Percentiles rank a stretch among this genome's conserved stretches.
phyloP scores from a whole-genome alignment of 1,284 basidiomycete genomes.

The Salmacisia buchloeana region DNA sequence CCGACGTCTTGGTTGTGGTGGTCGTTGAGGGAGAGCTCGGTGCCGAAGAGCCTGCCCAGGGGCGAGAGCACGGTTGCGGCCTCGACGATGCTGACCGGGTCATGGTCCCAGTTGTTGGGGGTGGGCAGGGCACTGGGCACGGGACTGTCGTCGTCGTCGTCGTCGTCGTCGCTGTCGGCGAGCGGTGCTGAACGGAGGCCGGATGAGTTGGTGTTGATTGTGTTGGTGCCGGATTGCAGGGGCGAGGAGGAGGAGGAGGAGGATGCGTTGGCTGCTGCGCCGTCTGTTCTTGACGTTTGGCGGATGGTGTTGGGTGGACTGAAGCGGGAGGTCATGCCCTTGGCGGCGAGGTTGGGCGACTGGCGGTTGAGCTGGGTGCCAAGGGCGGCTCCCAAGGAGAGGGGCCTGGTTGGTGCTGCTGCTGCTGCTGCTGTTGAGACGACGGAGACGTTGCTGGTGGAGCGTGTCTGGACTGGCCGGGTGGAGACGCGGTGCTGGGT shows the following conservation, averaged over 20 bases:
- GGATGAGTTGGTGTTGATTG: conserved; percentile 16
- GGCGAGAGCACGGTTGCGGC: background rate
- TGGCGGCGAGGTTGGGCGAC: conserved; percentile 31
- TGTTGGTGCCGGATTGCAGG: conserved; percentile 15
- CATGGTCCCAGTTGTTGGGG: background rate
- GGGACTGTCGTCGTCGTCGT: conserved; percentile 13
- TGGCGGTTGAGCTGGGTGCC: conserved; percentile 34
- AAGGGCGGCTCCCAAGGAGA: conserved; percentile 28
- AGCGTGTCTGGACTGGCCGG: background rate
- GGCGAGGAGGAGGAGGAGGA: conserved; percentile 20
- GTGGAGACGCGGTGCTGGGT: background rate
- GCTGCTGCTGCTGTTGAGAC: background rate
- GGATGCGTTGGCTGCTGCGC: background rate
- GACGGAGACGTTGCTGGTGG: background rate
- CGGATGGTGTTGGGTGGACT: conserved; percentile 40
- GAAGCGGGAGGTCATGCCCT: conserved; percentile 18
- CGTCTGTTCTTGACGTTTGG: no score
- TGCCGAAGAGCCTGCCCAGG: conserved; percentile 34
- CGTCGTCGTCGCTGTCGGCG: conserved; percentile 6
- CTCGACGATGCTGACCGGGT: background rate
- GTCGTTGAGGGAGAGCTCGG: conserved; percentile 31
- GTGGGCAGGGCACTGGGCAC: background rate
- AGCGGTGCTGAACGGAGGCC: conserved; percentile 11
- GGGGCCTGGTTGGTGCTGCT: background rate
- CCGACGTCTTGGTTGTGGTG: conserved; percentile 16